These are phyloP conservation scores for Polyplosphaeria fusca DNA, from an alignment of 495 filamentous ascomycete genomes.

Conservation along the genomic window DNA sequence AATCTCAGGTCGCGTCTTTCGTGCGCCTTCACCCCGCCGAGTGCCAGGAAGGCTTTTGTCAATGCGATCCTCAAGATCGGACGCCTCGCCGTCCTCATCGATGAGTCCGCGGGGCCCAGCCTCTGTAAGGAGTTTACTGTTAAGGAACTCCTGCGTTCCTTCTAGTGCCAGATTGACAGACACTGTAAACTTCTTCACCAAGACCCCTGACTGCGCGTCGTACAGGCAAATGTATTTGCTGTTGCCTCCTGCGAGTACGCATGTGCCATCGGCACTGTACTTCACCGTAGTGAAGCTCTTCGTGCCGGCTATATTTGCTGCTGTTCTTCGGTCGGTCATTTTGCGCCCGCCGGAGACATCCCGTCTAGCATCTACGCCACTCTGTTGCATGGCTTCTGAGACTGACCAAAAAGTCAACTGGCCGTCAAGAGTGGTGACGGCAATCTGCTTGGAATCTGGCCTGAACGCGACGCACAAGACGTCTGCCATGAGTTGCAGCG, in stretches of 20 bases:
- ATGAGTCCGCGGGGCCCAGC: slow-evolving; percentile 79
- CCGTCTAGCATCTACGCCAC: slow-evolving; percentile 78
- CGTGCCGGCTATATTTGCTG: slow-evolving; percentile 82
- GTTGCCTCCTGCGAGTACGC: slow-evolving; percentile 84
- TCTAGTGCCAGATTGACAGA: slow-evolving; percentile 90
- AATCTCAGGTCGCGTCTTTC: slow-evolving; percentile 75
- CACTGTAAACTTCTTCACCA: slow-evolving; percentile 93
- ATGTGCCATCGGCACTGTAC: slow-evolving; percentile 88
- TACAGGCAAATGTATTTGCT: slow-evolving; percentile 98
- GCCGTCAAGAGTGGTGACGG: slow-evolving; percentile 88
- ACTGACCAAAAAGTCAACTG: slow-evolving; percentile 95
- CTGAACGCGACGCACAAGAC: slow-evolving; percentile 82
- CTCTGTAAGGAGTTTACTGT: slow-evolving; percentile 86
- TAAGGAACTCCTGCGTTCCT: slow-evolving; percentile 93
- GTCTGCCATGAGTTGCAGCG: slow-evolving; percentile 83
- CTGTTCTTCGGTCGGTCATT: slow-evolving; percentile 78
- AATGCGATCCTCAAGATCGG: slow-evolving; percentile 80
- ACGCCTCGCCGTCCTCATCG: slow-evolving; percentile 82
- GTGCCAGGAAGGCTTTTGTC: slow-evolving; percentile 85
- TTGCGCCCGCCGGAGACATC: slow-evolving; percentile 93
- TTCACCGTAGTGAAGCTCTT: slow-evolving; percentile 84
- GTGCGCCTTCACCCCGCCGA: slow-evolving; percentile 75
- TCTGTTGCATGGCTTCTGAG: slow-evolving; percentile 75
- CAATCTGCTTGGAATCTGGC: slow-evolving; percentile 85
- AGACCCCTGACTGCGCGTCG: slow-evolving; percentile 77